Conservation (phyloP, 2,329 filamentous ascomycete genomes). For the Onygena corvina region DNA sequence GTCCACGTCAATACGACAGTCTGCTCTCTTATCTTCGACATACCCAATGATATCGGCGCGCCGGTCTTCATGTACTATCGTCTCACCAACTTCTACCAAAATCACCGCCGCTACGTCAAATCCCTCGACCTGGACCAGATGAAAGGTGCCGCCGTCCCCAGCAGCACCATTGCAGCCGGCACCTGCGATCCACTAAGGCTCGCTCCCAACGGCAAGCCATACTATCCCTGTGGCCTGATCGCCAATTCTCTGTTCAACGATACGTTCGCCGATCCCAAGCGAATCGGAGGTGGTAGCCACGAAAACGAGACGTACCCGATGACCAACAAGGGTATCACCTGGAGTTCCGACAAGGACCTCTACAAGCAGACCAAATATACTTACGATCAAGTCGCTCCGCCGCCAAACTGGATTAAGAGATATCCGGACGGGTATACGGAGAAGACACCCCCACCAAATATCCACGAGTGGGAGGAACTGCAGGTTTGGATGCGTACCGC, state of each 20-base stretch:
- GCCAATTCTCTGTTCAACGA: constrained; percentile 98
- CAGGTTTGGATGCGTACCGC: constrained; percentile 99
- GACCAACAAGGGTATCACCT: constrained; percentile 68
- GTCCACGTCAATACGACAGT: constrained; percentile 32
- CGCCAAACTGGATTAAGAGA: constrained; percentile 68
- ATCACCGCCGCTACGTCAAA: constrained; percentile 90
- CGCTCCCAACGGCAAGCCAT: constrained; percentile 49
- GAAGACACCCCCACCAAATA: constrained; percentile 53
- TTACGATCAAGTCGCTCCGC: constrained; percentile 56
- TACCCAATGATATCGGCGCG: constrained; percentile 65
- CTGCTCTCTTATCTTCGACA: constrained; percentile 66
- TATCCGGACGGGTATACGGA: constrained; percentile 60
- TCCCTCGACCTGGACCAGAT: constrained; percentile 77
- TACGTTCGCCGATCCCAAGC: constrained; percentile 57
- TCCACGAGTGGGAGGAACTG: constrained; percentile 69
- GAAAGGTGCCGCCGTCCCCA: constrained; percentile 54
- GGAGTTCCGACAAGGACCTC: constrained; percentile 68
- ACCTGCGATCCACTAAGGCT: constrained; percentile 63
- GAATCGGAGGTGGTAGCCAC: constrained; percentile 40
- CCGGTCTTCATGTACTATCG: constrained; percentile 91
- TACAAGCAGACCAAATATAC: constrained; percentile 62
- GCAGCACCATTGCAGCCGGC: constrained; percentile 50
- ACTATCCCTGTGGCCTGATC: constrained; percentile 91
- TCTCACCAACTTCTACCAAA: constrained; percentile 97
- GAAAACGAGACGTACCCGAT: constrained; percentile 55